Evolutionary conservation across 768 basidiomycete species (phyloP).

Genomic region (Leccinellum rugosiceps): DNA sequence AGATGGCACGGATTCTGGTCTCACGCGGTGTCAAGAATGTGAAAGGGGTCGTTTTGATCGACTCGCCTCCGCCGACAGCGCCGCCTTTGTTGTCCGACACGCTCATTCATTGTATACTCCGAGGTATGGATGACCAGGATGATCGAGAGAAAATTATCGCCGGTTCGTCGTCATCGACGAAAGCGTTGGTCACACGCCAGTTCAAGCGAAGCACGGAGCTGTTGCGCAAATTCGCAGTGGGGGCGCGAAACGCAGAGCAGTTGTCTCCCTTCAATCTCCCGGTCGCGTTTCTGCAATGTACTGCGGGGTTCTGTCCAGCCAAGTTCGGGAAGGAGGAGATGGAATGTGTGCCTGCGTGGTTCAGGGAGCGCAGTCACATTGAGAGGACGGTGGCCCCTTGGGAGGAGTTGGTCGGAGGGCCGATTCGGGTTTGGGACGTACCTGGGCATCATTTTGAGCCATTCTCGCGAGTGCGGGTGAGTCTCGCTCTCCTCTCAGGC

Average conservation of each 20-base stretch:
- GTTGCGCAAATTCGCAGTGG: constrained; percentile 39
- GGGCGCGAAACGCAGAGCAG: constrained; percentile 11
- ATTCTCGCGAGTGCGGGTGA: constrained; percentile 51
- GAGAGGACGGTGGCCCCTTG: constrained; percentile 40
- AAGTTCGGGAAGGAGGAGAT: constrained; percentile 19
- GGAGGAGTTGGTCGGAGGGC: constrained; percentile 39
- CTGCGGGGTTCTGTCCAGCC: constrained; percentile 40
- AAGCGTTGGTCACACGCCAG: constrained; percentile 41
- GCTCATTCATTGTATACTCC: constrained; percentile 48
- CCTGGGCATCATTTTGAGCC: constrained; percentile 66
- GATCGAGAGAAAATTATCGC: constrained; percentile 2
- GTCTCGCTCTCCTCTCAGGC: constrained; percentile 15
- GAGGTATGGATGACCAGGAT: constrained; percentile 24
- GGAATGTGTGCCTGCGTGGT: constrained; percentile 45
- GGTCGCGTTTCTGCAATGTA: constrained; percentile 53
- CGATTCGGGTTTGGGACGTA: constrained; percentile 48
- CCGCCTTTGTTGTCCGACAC: constrained; percentile 49
- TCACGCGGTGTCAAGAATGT: constrained; percentile 38
- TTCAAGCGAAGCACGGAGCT: constrained; percentile 48
- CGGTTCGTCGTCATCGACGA: constrained; percentile 33
- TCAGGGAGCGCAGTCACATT: constrained; percentile 43
- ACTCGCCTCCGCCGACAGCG: constrained; percentile 58
- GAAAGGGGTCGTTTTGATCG: constrained; percentile 61
- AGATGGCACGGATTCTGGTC: constrained; percentile 50
- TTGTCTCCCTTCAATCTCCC: background rate